Conservation (phyloP, 2,329 filamentous ascomycete genomes). For the Neofusicoccum ribis region DNA sequence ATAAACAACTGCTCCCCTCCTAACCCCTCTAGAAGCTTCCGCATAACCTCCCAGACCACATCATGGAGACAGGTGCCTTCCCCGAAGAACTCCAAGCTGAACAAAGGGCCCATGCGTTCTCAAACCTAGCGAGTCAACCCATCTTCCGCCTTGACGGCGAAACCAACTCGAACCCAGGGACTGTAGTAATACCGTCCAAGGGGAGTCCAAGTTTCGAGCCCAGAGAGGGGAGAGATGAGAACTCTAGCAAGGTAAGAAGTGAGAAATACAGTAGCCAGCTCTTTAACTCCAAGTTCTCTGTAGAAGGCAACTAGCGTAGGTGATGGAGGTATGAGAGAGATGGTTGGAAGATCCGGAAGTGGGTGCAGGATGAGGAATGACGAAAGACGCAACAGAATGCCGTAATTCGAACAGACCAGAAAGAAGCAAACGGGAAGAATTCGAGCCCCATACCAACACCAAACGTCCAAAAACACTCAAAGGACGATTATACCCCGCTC, state of each 20-base stretch:
- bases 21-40: not conserved
- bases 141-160: not conserved
- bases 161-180: conserved; percentile 18
- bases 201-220: conserved; percentile 26
- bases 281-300: not conserved
- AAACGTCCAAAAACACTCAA: not conserved
- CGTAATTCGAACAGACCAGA: not conserved
- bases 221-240: not conserved
- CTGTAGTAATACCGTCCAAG: not conserved
- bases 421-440: conserved; percentile 4
- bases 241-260: not conserved
- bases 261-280: not conserved
- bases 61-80: not conserved
- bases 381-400: not conserved
- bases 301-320: not conserved
- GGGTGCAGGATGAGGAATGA: not conserved
- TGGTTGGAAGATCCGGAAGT: not conserved
- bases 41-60: not conserved
- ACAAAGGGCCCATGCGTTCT: not conserved
- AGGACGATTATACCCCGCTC: not conserved
- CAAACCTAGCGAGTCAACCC: not conserved
- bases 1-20: not conserved
- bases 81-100: not conserved
- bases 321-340: not conserved
- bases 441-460: not conserved